Evolutionary conservation across 78 protist genomes (phyloP), one percentile per base, ranked within the genome.

Genomic region (Dictyostelium firmibasis): DNA sequence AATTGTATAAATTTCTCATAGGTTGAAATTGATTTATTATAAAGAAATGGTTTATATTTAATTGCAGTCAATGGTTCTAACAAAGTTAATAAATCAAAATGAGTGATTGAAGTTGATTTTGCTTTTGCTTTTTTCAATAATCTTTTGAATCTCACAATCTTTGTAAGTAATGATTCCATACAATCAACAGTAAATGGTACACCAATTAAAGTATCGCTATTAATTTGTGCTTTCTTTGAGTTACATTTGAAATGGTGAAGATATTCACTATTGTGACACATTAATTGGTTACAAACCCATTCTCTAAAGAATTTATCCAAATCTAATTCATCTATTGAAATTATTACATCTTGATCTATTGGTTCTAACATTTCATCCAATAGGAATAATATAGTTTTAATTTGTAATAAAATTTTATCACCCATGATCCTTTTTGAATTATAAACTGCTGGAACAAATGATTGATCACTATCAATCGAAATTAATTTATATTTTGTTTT

Each of bases 391-490:
- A 70, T 8, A 2, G 43, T 70, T 11, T 29, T 18, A 13, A 31
- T 5, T 31, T 31, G 36, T 70, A 70, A 69, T 27, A 11, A 25
- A 8, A n/a, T 23, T n/a, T 60, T n/a, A 11, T 11, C 8, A 5
- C 7, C 4, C 10, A 69, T n/a, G 1, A 29, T 2, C 8, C 41
- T 33, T n/a, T 41, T 13, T 14, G 41, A 25, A 25, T 62, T 20
- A 14, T 4, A 27, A 69, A 13, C 36, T 11, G 76, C 20, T 10
- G 76, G 78, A 3, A 70, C 33, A 31, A 70, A 70, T 31, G 78
- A 70, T 70, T 29, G 38, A 70, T 70, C 78, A 70, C 31, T 70
- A 70, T 70, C 78, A 31, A 70, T 70, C 31, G 78, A 70, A 31
- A 29, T 25, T 4, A 70, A 14, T 70, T 16, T 29, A 31, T 70